These are phyloP conservation scores for Claviceps capensis DNA, from an alignment of 2,329 filamentous ascomycete genomes.

Conservation along the genomic window DNA sequence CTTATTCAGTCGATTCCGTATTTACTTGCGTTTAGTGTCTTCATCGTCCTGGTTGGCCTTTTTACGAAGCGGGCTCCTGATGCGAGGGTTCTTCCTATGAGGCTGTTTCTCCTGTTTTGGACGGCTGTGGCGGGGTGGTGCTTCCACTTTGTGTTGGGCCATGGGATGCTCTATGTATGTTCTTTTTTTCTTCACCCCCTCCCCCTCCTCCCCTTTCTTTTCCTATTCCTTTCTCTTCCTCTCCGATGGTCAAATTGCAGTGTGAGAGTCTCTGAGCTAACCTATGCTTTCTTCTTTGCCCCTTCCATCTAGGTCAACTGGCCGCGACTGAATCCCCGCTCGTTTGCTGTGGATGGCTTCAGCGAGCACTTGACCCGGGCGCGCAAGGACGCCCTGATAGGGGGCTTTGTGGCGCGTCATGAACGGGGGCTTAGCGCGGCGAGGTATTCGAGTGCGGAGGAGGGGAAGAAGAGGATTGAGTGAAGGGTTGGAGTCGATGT, in stretches of 20 bases:
- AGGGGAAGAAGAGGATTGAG: constrained; percentile 97
- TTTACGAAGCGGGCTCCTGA: constrained; percentile 61
- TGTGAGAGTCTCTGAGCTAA: not conserved
- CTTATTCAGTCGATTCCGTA: constrained; percentile 92
- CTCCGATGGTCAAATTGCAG: not conserved
- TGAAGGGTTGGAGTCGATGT: constrained; percentile 23
- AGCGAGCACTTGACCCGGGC: constrained; percentile 75
- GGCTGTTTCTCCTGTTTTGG: constrained; percentile 73
- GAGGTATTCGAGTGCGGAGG: constrained; percentile 73
- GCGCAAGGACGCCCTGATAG: constrained; percentile 68
- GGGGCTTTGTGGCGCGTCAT: constrained; percentile 53
- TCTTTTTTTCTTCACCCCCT: not conserved
- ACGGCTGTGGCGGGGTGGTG: constrained; percentile 56
- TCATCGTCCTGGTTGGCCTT: constrained; percentile 64
- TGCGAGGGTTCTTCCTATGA: constrained; percentile 64
- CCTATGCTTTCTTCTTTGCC: not conserved
- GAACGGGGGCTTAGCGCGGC: constrained; percentile 75
- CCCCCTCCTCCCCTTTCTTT: not conserved
- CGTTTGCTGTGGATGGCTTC: constrained; percentile 77
- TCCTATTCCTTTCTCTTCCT: not conserved
- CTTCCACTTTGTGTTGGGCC: constrained; percentile 61
- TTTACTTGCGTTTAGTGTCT: constrained; percentile 70
- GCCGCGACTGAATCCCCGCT: constrained; percentile 86
- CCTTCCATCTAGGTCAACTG: constrained; percentile 64
- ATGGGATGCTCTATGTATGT: constrained; percentile 92